Base-by-base conservation (phyloP, 176 grass and related monocot species). In the Carex littledalei region DNA sequence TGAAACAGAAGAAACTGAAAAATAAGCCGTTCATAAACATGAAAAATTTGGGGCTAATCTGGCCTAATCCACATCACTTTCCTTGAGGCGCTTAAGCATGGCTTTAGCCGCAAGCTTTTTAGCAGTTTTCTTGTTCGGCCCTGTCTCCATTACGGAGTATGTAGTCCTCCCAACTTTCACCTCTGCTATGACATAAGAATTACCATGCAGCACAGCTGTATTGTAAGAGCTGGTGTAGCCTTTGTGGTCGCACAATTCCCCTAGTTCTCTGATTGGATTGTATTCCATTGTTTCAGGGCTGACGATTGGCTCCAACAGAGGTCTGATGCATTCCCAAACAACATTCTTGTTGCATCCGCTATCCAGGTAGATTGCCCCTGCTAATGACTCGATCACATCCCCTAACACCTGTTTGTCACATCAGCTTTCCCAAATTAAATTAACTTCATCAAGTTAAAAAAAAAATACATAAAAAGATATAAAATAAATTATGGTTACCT, bases 311-410 rank as follows among this genome's bases (percentile, higher is more conserved):
- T 97, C 92, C 58, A 97, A 54, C 49, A 91, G 21, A 1, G 17
- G 84, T 80, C 60, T 91, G 66, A 94, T 91, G 80, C 88, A 89
- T 79, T 55, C 35, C 94, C 92, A 94, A 20, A 94, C 94, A 24
- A 45, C 16, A 6, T 78, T 83, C 63, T 97, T 92, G 41, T 92
- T 58, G 5, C 67, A 80, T 12, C 81, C 63, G 52, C 84, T 69
- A 41, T 94, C 90, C 14, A 94, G 55, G 81, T 92, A 97, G 50
- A 97, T 92, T 17, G 92, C 92, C 24, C 87, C 94, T 7, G 92
- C 94, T 63, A 94, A 87, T 26, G 88, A 97, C 81, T 97, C 92
- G 12, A 91, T 67, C 18, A 92, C 85, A 81, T 97, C 94, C 49
- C 87, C 94, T 0, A 97, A 85, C 10, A 97, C 94, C 94, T 97